A percentile compares a stretch with the other conserved stretches of the same genome.
These are phyloP conservation scores for Lodderomyces metapsilosis DNA, from an alignment of 1,139 yeast genomes.

Conservation along the genomic window DNA sequence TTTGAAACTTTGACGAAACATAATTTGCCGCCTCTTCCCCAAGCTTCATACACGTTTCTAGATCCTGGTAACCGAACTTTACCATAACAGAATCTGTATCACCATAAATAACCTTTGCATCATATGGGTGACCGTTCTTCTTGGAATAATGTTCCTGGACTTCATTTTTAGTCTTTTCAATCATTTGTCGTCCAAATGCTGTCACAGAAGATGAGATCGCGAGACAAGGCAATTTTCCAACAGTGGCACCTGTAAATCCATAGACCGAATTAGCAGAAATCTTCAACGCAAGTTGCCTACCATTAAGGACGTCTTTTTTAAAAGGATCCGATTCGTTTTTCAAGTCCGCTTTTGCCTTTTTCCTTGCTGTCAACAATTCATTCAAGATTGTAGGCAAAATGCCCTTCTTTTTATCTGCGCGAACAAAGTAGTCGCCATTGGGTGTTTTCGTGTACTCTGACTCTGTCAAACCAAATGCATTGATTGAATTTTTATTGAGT, in stretches of 20 bases:
- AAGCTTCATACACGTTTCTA: conserved; percentile 80
- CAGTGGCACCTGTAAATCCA: conserved; percentile 98
- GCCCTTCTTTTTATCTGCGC: conserved; percentile 68
- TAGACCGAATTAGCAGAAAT: conserved; percentile 98
- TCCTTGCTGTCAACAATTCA: conserved; percentile 88
- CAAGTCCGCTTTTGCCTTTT: conserved; percentile 85
- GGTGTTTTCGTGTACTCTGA: conserved; percentile 88
- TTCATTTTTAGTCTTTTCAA: conserved; percentile 82
- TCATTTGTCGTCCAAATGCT: conserved; percentile 96
- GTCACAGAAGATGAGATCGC: conserved; percentile 96
- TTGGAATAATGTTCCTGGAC: conserved; percentile 79
- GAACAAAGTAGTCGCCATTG: conserved; percentile 91
- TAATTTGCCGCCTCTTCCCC: conserved; percentile 93
- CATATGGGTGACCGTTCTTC: conserved; percentile 76
- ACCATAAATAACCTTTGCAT: conserved; percentile 93
- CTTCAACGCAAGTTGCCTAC: conserved; percentile 94
- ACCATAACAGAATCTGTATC: conserved; percentile 99
- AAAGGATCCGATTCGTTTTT: conserved; percentile 94
- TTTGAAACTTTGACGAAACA: conserved; percentile 75
- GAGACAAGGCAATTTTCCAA: conserved; percentile 93
- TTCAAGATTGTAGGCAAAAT: conserved; percentile 87
- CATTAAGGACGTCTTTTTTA: conserved; percentile 88
- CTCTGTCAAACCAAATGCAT: conserved; percentile 59
- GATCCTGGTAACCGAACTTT: conserved; percentile 84
- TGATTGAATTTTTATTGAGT: conserved; percentile 66